Evolutionary conservation across 805 yeast genomes (phyloP).

Genomic region (Komagataella pastoris): DNA sequence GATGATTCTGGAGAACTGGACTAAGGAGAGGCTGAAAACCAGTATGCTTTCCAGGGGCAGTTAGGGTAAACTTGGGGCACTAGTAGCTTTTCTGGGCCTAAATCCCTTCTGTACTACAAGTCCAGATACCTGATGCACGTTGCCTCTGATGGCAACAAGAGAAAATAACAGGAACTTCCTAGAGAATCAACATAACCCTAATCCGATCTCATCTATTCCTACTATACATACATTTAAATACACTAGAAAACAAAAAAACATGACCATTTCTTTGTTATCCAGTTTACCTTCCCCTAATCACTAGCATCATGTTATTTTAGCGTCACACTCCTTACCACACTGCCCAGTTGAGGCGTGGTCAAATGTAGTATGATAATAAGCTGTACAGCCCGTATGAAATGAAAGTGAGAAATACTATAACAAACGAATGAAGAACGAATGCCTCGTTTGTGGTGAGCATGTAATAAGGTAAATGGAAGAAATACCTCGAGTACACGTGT

Average conservation of each 20-base stretch:
- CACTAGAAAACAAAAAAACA: neutral
- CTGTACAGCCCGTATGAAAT: conserved; percentile 3
- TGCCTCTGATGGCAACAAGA: neutral
- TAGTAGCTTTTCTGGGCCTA: neutral
- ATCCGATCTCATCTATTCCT: conserved; percentile 12
- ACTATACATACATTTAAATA: neutral
- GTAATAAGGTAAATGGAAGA: conserved; percentile 30
- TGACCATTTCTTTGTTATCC: neutral
- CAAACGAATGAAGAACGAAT: conserved; percentile 14
- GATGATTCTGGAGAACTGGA: neutral
- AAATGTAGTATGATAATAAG: neutral
- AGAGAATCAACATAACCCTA: conserved; percentile 10
- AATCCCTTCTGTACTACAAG: neutral
- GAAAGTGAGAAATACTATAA: conserved; percentile 1
- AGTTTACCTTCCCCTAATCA: neutral
- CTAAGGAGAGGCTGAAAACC: neutral
- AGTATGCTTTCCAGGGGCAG: neutral
- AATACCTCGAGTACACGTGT: conserved; percentile 17
- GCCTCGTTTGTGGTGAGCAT: conserved; percentile 35
- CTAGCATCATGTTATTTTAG: neutral
- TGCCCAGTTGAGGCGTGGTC: neutral
- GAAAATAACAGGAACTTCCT: conserved; percentile 1
- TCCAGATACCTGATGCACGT: neutral
- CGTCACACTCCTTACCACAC: neutral
- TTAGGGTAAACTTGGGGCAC: neutral